A percentile compares a stretch with the other conserved stretches of the same genome.
Conservation (phyloP, 495 filamentous ascomycete species). For the Amniculicola lignicola region DNA sequence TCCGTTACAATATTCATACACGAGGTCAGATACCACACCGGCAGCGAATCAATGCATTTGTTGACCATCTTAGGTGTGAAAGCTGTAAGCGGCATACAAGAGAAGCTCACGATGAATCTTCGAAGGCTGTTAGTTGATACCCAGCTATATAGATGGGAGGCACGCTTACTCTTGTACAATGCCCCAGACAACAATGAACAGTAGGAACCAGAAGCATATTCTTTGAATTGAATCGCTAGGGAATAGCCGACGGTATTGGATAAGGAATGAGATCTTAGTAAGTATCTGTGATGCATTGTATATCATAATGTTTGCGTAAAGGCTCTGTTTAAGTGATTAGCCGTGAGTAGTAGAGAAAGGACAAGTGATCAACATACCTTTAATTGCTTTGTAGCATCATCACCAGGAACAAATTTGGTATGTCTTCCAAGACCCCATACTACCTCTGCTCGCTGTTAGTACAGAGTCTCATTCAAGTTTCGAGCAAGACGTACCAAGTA, state of each 20-base stretch:
- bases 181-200: constrained; percentile 18
- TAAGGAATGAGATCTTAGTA: constrained; percentile 26
- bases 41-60: constrained; percentile 18
- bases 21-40: constrained; percentile 26
- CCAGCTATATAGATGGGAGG: neutral
- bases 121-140: neutral
- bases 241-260: constrained; percentile 19
- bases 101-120: constrained; percentile 16
- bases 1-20: constrained; percentile 31
- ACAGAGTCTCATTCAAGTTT: neutral
- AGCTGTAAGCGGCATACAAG: constrained; percentile 10
- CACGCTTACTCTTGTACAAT: constrained; percentile 16
- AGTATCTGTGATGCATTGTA: constrained; percentile 29
- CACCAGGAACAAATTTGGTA: constrained; percentile 10
- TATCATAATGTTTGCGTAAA: constrained; percentile 19
- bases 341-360: neutral
- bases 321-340: constrained; percentile 2
- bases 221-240: constrained; percentile 3
- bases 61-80: constrained; percentile 15
- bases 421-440: constrained; percentile 21
- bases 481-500: constrained; percentile 9
- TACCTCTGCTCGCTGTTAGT: constrained; percentile 10
- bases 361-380: constrained; percentile 3
- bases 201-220: constrained; percentile 15
- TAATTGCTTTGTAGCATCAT: constrained; percentile 6